These are phyloP conservation scores for Chaetomium cochliodes DNA, from an alignment of 495 filamentous ascomycete species.

Conservation along the genomic window DNA sequence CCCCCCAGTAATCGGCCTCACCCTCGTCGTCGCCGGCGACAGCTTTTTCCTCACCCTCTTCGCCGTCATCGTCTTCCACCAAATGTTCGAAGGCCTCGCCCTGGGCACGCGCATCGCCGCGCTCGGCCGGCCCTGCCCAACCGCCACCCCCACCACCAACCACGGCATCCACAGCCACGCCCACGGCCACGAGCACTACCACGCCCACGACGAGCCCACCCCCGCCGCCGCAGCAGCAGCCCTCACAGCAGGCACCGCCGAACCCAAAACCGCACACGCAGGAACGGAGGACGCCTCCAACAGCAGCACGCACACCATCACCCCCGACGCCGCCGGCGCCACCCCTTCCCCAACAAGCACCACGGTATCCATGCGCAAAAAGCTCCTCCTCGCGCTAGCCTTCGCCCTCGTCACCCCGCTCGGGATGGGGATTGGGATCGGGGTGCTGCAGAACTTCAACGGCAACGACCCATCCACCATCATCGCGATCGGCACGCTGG, in stretches of 20 bases:
- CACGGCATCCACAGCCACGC: constrained; percentile 20
- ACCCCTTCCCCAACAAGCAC: not conserved
- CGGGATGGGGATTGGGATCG: constrained; percentile 61
- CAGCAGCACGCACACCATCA: constrained; percentile 13
- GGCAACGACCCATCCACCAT: constrained; percentile 54
- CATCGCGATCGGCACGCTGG: constrained; percentile 57
- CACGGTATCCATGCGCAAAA: constrained; percentile 34
- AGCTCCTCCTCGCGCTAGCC: constrained; percentile 47
- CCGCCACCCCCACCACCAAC: constrained; percentile 1
- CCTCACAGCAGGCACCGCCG: not conserved
- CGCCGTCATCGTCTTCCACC: constrained; percentile 61
- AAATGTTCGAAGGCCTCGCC: constrained; percentile 78
- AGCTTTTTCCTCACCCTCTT: constrained; percentile 56
- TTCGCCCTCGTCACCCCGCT: constrained; percentile 58
- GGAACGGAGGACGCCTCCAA: not conserved
- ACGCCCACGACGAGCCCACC: constrained; percentile 16
- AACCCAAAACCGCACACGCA: not conserved
- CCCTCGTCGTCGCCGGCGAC: constrained; percentile 57
- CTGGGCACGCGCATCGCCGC: constrained; percentile 68
- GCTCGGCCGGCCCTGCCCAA: constrained; percentile 4
- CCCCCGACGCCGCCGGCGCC: not conserved
- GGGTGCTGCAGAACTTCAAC: constrained; percentile 54
- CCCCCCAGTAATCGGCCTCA: constrained; percentile 58
- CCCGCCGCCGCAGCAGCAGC: not conserved
- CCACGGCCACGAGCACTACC: constrained; percentile 24